Evolutionary conservation across 768 basidiomycete species (phyloP).

Genomic region (Lyophyllum semitale): DNA sequence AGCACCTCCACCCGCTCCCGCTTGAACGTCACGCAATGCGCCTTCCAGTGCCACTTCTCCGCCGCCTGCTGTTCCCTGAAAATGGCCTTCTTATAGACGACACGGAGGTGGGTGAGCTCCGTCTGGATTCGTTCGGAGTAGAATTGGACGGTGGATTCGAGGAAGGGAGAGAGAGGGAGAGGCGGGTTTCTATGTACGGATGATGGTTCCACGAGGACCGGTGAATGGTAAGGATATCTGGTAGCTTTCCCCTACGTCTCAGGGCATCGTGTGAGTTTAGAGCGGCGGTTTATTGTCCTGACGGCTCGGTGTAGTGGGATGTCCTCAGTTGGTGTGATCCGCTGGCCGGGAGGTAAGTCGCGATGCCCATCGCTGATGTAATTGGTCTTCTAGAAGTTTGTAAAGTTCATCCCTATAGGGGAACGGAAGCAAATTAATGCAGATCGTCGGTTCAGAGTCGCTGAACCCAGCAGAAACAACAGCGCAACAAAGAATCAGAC

Average conservation of each 20-base stretch:
- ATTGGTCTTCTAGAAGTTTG: background rate
- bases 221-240: background rate
- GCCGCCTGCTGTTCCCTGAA: constrained; percentile 31
- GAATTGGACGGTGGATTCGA: constrained; percentile 31
- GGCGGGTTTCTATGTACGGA: background rate
- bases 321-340: background rate
- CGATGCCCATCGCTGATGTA: background rate
- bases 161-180: constrained; percentile 1
- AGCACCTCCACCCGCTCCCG: constrained; percentile 30
- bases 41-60: constrained; percentile 29
- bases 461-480: background rate
- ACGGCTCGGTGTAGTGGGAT: background rate
- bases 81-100: constrained; percentile 29
- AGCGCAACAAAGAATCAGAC: background rate
- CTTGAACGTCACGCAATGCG: constrained; percentile 30
- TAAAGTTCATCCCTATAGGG: background rate
- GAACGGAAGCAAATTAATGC: background rate
- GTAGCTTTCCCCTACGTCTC: background rate
- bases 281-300: background rate
- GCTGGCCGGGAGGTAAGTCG: background rate
- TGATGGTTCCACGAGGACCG: background rate
- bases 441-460: background rate
- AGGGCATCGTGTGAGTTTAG: no score
- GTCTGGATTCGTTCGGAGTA: constrained; percentile 29
- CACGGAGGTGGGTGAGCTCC: constrained; percentile 31